Base-by-base conservation (phyloP, 2,329 filamentous ascomycete genomes). In the Arachnopeziza araneosa region DNA sequence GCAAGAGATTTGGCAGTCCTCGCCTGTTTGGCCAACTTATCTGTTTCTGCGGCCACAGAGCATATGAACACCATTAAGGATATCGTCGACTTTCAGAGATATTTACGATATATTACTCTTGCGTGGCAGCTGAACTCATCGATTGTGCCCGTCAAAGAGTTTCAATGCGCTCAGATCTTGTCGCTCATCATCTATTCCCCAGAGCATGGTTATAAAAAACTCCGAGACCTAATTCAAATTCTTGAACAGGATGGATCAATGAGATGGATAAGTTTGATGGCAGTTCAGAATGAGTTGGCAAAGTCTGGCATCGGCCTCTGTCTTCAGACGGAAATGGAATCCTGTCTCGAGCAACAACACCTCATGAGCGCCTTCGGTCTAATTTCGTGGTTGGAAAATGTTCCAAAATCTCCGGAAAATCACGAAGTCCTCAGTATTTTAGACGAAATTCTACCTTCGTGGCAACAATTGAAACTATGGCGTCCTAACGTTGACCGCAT, bases 81-180 rank as follows among this genome's bases (percentile, higher is more conserved):
- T 23, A 3, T 57, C 22, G 7, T 57, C 22, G 55, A 57, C 24
- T 21, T 52, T 21, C n/a, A 32, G 22, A 51, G 26, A 48, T 57
- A 57, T 24, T 22, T 57, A 52, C 55, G 55, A 32, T 57, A 44
- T 50, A 44, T 56, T 23, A 24, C 54, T 6, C 36, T 44, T 12
- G 36, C 17, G 36, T 7, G 36, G 10, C 36, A 44, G 17, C 5
- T 30, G 9, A 30, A 30, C 26, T 30, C 26, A 30, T 30, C 26
- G 4, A 30, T 30, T 30, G 26, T 30, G 9, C 9, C 26, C 9
- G 9, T 9, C 26, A 30, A 30, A 9, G 26, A 30, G 26, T 30
- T 30, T 30, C 26, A 30, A 30, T 30, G 26, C 26, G 26, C 26
- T 30, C 26, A 9, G 9, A 9, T 30, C 26, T 30, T 30, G 26